phyloP scores from a whole-genome alignment of 768 basidiomycete genomes.

The Lactifluus piperatus region DNA sequence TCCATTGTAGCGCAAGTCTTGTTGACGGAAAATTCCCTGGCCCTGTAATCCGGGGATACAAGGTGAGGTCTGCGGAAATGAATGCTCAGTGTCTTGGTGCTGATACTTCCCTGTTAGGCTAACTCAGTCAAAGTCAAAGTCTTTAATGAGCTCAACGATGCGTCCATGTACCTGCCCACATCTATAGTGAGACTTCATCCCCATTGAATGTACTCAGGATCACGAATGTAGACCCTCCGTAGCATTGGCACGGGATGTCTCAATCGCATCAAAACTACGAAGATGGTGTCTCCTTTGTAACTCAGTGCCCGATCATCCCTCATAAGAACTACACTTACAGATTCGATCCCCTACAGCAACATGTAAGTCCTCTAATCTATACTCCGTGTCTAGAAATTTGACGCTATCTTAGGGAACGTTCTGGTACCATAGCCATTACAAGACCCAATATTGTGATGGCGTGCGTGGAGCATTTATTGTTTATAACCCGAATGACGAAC shows the following conservation, averaged over 20 bases:
- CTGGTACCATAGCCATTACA: slow-evolving; percentile 31
- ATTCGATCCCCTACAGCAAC: slow-evolving; percentile 32
- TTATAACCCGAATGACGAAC: slow-evolving; percentile 24
- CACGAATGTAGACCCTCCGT: background rate
- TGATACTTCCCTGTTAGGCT: background rate
- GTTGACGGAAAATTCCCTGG: slow-evolving; percentile 4
- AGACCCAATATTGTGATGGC: slow-evolving; percentile 33
- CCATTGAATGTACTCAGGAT: background rate
- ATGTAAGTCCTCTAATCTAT: slow-evolving; percentile 29
- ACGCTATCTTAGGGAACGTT: slow-evolving; percentile 19
- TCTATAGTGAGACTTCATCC: slow-evolving; percentile 32
- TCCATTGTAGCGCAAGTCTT: background rate
- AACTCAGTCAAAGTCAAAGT: slow-evolving; percentile 29
- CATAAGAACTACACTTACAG: slow-evolving; percentile 34
- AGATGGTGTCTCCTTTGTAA: slow-evolving; percentile 35
- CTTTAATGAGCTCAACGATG: slow-evolving; percentile 34
- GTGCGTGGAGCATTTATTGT: slow-evolving; percentile 25
- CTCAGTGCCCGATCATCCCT: slow-evolving; percentile 39
- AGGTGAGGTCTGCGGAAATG: background rate
- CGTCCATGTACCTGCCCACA: slow-evolving; percentile 39
- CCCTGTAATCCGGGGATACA: slow-evolving; percentile 2
- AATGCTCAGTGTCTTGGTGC: background rate
- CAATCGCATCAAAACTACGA: slow-evolving; percentile 35
- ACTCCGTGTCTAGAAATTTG: background rate
- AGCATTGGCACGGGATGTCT: slow-evolving; percentile 51